Conservation (phyloP, 2,329 filamentous ascomycete genomes). For the Geosmithia flava region DNA sequence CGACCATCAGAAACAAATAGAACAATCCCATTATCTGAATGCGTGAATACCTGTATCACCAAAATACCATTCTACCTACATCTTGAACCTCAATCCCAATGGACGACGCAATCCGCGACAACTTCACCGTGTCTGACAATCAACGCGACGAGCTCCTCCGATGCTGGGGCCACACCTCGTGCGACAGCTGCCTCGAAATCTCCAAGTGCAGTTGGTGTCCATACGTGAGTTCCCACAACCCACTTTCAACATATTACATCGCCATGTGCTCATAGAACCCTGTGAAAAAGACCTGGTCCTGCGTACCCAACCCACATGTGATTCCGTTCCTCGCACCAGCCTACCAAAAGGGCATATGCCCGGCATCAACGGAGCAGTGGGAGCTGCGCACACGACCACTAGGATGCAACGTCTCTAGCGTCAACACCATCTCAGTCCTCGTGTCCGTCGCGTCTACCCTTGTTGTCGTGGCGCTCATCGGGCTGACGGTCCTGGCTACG, state of each 20-base stretch:
- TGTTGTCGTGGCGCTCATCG: slow-evolving; percentile 10
- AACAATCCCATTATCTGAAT: no score
- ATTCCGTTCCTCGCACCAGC: slow-evolving; percentile 37
- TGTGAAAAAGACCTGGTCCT: slow-evolving; percentile 42
- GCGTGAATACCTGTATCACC: no score
- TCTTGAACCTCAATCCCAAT: neutral
- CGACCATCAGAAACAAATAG: no score
- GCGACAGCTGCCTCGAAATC: slow-evolving; percentile 29
- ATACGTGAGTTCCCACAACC: slow-evolving; percentile 26
- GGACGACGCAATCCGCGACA: slow-evolving; percentile 8
- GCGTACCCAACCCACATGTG: slow-evolving; percentile 35
- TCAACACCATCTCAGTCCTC: slow-evolving; percentile 16
- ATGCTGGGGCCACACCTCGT: slow-evolving; percentile 40
- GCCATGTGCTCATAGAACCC: no score
- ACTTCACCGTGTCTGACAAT: slow-evolving; percentile 15
- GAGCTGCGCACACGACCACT: slow-evolving; percentile 22
- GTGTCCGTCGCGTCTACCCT: slow-evolving; percentile 15
- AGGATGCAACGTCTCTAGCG: slow-evolving; percentile 21
- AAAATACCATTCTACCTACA: no score
- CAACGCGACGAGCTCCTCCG: slow-evolving; percentile 27
- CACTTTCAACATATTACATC: no score
- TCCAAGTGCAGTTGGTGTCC: slow-evolving; percentile 39
- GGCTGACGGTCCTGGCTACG: slow-evolving; percentile 8
- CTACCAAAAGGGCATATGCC: slow-evolving; percentile 36
- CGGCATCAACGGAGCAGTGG: slow-evolving; percentile 31